A percentile compares a stretch with the other conserved stretches of the same genome.
Evolutionary conservation across 2,329 filamentous ascomycete genomes (phyloP).

Genomic region (Aspergillus eucalypticola): DNA sequence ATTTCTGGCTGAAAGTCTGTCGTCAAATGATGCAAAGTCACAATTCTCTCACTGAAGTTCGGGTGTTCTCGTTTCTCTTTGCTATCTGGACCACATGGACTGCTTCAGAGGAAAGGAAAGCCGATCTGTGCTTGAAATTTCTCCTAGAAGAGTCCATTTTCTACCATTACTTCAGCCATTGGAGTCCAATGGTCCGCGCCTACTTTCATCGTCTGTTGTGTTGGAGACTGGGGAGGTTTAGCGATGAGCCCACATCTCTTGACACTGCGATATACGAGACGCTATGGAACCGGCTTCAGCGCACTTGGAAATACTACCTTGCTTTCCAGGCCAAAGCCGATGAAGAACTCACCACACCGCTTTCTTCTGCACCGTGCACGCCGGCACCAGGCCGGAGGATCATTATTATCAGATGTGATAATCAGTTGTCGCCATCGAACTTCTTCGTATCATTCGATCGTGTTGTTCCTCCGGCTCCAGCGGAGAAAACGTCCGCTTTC

Average conservation of each 20-base stretch:
- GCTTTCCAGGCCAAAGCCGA: constrained; percentile 71
- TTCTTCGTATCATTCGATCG: constrained; percentile 66
- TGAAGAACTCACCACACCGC: constrained; percentile 54
- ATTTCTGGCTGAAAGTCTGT: constrained; percentile 82
- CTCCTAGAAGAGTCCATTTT: constrained; percentile 74
- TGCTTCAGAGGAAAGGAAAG: constrained; percentile 66
- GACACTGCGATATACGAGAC: constrained; percentile 73
- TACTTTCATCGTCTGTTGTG: constrained; percentile 90
- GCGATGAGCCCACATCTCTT: constrained; percentile 63
- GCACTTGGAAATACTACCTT: constrained; percentile 76
- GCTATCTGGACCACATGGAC: constrained; percentile 74
- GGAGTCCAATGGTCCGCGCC: constrained; percentile 92
- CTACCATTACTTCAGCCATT: constrained; percentile 82
- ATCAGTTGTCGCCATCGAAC: constrained; percentile 52
- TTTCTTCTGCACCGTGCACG: constrained; percentile 78
- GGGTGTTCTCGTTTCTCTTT: constrained; percentile 79
- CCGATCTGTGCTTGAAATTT: constrained; percentile 70
- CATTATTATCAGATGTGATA: constrained; percentile 84
- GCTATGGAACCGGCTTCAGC: constrained; percentile 67
- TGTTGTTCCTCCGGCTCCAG: constrained; percentile 47
- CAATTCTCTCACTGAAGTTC: constrained; percentile 87
- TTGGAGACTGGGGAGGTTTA: constrained; percentile 81
- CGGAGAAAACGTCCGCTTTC: constrained; percentile 34
- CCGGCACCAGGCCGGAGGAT: constrained; percentile 84
- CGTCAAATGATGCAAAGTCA: constrained; percentile 77